Percentiles rank a stretch among this genome's conserved stretches.
These are phyloP conservation scores for Populus alba DNA, from an alignment of 345 rosid genomes.

Conservation along the genomic window DNA sequence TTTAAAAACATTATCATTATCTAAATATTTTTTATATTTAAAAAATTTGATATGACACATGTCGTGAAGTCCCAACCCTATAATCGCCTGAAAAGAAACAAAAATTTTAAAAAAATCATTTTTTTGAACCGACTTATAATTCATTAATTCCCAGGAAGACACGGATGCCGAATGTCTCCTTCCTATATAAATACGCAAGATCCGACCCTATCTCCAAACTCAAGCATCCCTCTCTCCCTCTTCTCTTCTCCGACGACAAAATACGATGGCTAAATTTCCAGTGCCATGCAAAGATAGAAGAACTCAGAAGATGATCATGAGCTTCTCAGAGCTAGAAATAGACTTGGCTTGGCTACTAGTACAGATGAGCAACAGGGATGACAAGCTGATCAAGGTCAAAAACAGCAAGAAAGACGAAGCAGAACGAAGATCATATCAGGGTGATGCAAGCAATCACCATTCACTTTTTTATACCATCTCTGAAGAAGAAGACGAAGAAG, in stretches of 20 bases:
- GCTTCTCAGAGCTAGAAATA: constrained; percentile 1
- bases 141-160: neutral
- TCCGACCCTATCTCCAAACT: neutral
- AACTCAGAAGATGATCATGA: neutral
- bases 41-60: too few relatives aligned
- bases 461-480: neutral
- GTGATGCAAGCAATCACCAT: neutral
- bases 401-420: neutral
- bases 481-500: neutral
- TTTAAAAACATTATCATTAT: too few relatives aligned
- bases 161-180: neutral
- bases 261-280: neutral
- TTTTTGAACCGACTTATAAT: neutral
- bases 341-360: neutral
- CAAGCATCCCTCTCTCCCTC: neutral
- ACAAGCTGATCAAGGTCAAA: neutral
- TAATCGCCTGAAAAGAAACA: too few relatives aligned
- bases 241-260: neutral
- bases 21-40: too few relatives aligned
- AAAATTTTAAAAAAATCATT: too few relatives aligned
- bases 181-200: neutral
- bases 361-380: neutral
- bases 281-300: neutral
- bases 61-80: too few relatives aligned
- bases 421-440: neutral